Evolutionary conservation across 257 asterid genomes (phyloP), one percentile per base, ranked within the genome.

Genomic region (Solanum sejunctum): DNA sequence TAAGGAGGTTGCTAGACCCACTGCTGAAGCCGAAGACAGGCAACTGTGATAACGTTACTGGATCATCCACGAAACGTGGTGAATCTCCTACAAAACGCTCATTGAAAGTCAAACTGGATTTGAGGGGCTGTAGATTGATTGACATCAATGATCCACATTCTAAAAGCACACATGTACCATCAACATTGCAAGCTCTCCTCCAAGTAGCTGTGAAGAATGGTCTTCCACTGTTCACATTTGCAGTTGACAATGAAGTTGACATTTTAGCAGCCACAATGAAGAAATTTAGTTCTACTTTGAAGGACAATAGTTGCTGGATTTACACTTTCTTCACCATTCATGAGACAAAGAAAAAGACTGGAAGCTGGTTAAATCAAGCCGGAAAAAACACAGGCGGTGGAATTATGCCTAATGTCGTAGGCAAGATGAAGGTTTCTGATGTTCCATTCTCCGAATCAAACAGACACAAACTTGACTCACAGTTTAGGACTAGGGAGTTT

Each of bases 1-100:
- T 94, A 89, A 90, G 95, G 92, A 93, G 98, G 91, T 85, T 94
- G 66, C 92, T 93, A 28, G 96, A 93, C 78, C 97, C 98, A 57
- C 88, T 93, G 57, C 88, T 92, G 84, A 93, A 90, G 89, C 94
- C 96, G 64, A 92, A 88, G 91, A 85, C 85, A 12, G 88, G 89
- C 75, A 89, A 83, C 73, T 86, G 90, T 21, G 84, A 88, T 70
- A 88, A 88, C 21, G 60, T 87, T 58, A 28, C 55, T 67, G 88
- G 90, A 87, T 85, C 86, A 9, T 81, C 91, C 3, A 51, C n/a
- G 11, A 79, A 85, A 55, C 89, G 82, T 18, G 83, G 77, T 84
- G 91, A 88, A 61, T 88, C 83, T 58, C 86, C 86, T 61, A 78
- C 91, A 80, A 81, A 85, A 56, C 86, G 81, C 54, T 85, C 94